These are phyloP conservation scores for Fraxinus sp. DNA, from an alignment of 305 asterid species.

Conservation along the genomic window DNA sequence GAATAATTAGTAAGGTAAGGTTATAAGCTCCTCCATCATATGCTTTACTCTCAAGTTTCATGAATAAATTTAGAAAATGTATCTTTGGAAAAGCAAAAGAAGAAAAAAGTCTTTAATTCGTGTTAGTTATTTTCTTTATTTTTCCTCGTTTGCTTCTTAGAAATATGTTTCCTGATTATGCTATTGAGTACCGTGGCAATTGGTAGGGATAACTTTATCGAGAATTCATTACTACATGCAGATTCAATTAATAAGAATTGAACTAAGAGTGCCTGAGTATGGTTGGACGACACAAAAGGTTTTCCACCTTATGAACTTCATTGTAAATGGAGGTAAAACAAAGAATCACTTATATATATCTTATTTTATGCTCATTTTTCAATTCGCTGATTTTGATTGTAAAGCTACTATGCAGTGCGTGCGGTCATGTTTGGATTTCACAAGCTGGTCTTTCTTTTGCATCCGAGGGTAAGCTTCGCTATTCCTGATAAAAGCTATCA, in stretches of 20 bases:
- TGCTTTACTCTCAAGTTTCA: not conserved
- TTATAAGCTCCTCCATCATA: not conserved
- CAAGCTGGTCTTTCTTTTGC: constrained; percentile 63
- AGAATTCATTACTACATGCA: constrained; percentile 37
- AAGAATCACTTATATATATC: constrained; percentile 19
- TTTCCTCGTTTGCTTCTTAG: not conserved
- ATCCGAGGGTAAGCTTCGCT: not conserved
- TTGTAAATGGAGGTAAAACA: constrained; percentile 85
- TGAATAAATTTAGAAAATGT: not conserved
- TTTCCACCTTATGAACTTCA: constrained; percentile 92
- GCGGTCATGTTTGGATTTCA: constrained; percentile 84
- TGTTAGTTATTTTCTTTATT: not conserved
- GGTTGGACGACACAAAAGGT: constrained; percentile 99
- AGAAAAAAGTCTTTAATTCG: not conserved
- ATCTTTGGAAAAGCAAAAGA: not conserved
- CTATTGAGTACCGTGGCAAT: not conserved
- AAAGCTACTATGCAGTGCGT: constrained; percentile 54
- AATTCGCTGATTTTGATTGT: constrained; percentile 8
- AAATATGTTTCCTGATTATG: constrained; percentile 2
- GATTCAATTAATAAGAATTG: constrained; percentile 84
- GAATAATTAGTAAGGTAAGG: not conserved
- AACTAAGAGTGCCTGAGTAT: constrained; percentile 88
- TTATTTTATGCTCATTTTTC: constrained; percentile 4
- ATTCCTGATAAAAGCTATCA: not conserved
- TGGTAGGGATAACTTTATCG: constrained; percentile 6